Percentiles rank a stretch among this genome's conserved stretches.
Conservation (phyloP, 106 monocot genomes). For the Dendrobium chrysotoxum region DNA sequence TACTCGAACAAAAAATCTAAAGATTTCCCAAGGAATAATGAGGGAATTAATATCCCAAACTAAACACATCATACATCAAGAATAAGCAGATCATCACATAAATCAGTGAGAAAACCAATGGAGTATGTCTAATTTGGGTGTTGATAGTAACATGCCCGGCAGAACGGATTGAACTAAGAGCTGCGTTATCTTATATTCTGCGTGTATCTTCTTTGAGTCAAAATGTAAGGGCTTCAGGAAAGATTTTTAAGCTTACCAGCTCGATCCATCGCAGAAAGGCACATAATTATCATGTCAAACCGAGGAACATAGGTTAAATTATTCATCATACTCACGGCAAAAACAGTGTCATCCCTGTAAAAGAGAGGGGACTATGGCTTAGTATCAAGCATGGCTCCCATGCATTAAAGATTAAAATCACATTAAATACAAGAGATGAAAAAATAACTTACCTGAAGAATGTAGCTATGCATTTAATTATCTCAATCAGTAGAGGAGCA, state of each 20-base stretch:
- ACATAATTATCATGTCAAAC: slow-evolving; percentile 93
- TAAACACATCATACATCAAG: background rate
- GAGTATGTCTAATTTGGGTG: background rate
- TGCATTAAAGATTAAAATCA: background rate
- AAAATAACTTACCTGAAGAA: slow-evolving; percentile 53
- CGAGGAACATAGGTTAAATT: slow-evolving; percentile 76
- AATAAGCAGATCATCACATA: background rate
- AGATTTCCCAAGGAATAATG: background rate
- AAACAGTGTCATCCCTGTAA: slow-evolving; percentile 70
- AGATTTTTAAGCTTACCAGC: slow-evolving; percentile 36
- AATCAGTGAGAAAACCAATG: background rate
- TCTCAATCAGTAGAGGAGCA: slow-evolving; percentile 75
- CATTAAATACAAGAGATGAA: background rate
- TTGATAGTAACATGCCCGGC: background rate
- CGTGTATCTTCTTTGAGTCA: background rate
- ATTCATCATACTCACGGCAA: slow-evolving; percentile 66
- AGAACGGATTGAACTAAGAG: background rate
- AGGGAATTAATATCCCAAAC: background rate
- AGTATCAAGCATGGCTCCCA: background rate
- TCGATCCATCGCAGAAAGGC: slow-evolving; percentile 56
- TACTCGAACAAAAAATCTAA: background rate
- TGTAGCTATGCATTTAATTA: slow-evolving; percentile 63
- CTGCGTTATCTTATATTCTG: background rate
- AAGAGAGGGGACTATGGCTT: background rate
- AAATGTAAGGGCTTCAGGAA: background rate